Evolutionary conservation across 2,329 filamentous ascomycete genomes (phyloP).

Genomic region (Curvularia spicifera): DNA sequence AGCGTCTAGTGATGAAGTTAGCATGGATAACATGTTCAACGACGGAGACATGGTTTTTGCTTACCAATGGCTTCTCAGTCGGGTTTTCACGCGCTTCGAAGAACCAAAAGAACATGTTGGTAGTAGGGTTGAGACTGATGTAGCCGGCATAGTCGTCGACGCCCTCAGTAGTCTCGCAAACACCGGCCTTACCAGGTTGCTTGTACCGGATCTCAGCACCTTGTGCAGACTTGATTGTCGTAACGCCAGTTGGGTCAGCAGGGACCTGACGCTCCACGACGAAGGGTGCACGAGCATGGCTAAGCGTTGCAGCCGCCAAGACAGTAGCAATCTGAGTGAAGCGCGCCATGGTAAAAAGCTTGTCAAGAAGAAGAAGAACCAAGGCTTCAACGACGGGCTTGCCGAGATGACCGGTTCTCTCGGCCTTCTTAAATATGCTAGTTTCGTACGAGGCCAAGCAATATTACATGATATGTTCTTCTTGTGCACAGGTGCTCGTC

Average conservation of each 20-base stretch:
- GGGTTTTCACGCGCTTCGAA: slow-evolving; percentile 57
- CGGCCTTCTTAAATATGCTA: slow-evolving; percentile 16
- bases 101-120: slow-evolving; percentile 56
- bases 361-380: slow-evolving; percentile 14
- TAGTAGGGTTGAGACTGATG: slow-evolving; percentile 45
- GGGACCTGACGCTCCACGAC: slow-evolving; percentile 40
- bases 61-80: slow-evolving; percentile 36
- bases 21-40: not conserved
- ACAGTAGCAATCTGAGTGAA: slow-evolving; percentile 29
- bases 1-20: slow-evolving; percentile 40
- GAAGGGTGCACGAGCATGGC: slow-evolving; percentile 32
- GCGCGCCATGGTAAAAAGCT: slow-evolving; percentile 33
- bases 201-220: slow-evolving; percentile 47
- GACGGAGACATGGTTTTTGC: not conserved
- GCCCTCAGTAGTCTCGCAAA: slow-evolving; percentile 51
- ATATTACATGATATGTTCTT: not conserved
- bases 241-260: slow-evolving; percentile 40
- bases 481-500: not conserved
- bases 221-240: slow-evolving; percentile 43
- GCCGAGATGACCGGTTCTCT: slow-evolving; percentile 2
- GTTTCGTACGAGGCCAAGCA: slow-evolving; percentile 1
- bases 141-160: slow-evolving; percentile 50
- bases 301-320: slow-evolving; percentile 28
- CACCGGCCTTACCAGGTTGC: slow-evolving; percentile 49
- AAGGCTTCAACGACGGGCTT: slow-evolving; percentile 9